Evolutionary conservation across 495 filamentous ascomycete genomes (phyloP).

Genomic region (Penicillium angulare): DNA sequence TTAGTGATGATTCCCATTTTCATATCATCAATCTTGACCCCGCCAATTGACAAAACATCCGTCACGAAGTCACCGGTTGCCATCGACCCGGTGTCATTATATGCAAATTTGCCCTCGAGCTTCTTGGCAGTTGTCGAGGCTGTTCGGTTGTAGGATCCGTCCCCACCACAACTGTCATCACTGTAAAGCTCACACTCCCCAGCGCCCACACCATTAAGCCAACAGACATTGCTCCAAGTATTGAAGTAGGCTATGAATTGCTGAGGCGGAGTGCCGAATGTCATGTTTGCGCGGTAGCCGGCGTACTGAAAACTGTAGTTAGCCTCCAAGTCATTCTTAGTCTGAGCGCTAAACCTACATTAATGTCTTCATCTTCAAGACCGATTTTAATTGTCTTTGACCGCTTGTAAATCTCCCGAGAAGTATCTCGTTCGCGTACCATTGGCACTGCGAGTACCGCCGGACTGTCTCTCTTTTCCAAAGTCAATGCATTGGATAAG

Average conservation of each 20-base stretch:
- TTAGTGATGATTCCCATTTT: constrained; percentile 2
- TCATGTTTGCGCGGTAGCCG: constrained; percentile 5
- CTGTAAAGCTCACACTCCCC: background rate
- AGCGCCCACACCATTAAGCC: background rate
- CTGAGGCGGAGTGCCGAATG: constrained; percentile 7
- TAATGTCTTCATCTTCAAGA: background rate
- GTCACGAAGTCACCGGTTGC: constrained; percentile 3
- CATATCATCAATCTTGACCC: constrained; percentile 3
- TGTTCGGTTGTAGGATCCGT: constrained; percentile 5
- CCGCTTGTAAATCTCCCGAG: background rate
- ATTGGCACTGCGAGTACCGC: constrained; percentile 7
- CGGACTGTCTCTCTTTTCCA: constrained; percentile 9
- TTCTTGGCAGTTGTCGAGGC: constrained; percentile 1
- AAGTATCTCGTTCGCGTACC: background rate
- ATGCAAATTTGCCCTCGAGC: constrained; percentile 3
- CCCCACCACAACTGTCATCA: constrained; percentile 1
- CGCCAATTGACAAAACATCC: constrained; percentile 7
- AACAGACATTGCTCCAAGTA: constrained; percentile 5
- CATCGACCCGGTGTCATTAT: constrained; percentile 1
- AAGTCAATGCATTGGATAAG: constrained; percentile 4
- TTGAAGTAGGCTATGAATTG: background rate
- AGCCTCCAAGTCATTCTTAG: background rate
- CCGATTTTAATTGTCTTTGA: background rate
- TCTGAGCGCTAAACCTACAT: background rate
- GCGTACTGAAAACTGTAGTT: background rate